phyloP scores from a whole-genome alignment of 495 filamentous ascomycete species.

The Aspergillus taichungensis region DNA sequence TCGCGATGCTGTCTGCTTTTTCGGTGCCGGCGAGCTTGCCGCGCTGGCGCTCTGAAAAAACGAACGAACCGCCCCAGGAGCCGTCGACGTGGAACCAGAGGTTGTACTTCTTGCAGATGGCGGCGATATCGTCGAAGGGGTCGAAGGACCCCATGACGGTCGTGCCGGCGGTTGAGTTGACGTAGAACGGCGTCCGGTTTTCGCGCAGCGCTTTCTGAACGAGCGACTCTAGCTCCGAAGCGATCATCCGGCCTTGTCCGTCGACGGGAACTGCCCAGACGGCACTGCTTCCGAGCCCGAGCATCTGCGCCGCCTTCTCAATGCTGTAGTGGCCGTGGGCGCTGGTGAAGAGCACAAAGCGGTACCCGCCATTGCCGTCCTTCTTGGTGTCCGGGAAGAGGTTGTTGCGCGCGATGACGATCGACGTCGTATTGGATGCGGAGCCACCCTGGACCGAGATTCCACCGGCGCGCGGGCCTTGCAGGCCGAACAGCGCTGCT shows the following conservation, averaged over 20 bases:
- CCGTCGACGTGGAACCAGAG: conserved; percentile 91
- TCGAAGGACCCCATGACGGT: conserved; percentile 90
- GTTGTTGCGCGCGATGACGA: conserved; percentile 83
- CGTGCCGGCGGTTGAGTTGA: conserved; percentile 91
- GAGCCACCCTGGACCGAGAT: conserved; percentile 82
- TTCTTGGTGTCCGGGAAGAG: conserved; percentile 69
- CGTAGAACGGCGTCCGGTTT: conserved; percentile 80
- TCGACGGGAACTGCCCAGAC: conserved; percentile 74
- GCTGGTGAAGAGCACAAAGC: conserved; percentile 81
- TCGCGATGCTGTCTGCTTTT: conserved; percentile 67
- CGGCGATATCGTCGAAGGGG: conserved; percentile 61
- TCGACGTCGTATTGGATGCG: conserved; percentile 75
- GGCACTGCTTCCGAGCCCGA: conserved; percentile 66
- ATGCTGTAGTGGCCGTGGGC: conserved; percentile 87
- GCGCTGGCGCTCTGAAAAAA: conserved; percentile 60
- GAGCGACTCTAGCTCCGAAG: conserved; percentile 50
- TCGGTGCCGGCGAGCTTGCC: conserved; percentile 60
- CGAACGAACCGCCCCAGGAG: conserved; percentile 78
- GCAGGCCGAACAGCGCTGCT: conserved; percentile 69
- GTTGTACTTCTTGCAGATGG: conserved; percentile 58
- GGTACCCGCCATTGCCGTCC: conserved; percentile 52
- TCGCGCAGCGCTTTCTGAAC: conserved; percentile 49
- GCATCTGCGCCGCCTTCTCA: conserved; percentile 85
- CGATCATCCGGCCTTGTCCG: conserved; percentile 58
- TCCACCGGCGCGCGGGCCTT: conserved; percentile 65